Evolutionary conservation across 495 filamentous ascomycete species (phyloP).

Genomic region (Pseudomonodictys pantanalensis): DNA sequence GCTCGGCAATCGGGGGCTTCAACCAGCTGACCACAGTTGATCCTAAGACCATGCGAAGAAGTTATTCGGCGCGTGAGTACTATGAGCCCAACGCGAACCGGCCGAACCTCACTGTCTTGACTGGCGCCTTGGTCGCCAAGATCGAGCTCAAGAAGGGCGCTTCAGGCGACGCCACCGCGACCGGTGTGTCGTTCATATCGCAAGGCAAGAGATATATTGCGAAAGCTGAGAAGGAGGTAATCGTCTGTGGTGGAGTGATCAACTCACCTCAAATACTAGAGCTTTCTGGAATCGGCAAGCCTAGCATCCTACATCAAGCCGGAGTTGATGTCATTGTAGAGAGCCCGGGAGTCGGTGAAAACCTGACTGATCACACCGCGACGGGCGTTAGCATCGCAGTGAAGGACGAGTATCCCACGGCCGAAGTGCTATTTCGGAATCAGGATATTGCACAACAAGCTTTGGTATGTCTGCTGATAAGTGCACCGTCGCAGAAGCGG

Average conservation of each 20-base stretch:
- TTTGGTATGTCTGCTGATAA: too few relatives aligned
- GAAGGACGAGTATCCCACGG: slow-evolving; percentile 28
- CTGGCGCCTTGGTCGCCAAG: slow-evolving; percentile 48
- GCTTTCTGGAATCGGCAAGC: slow-evolving; percentile 29
- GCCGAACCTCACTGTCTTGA: slow-evolving; percentile 48
- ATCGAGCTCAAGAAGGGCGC: slow-evolving; percentile 44
- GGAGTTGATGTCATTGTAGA: slow-evolving; percentile 24
- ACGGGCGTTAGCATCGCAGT: slow-evolving; percentile 17
- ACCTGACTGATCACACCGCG: slow-evolving; percentile 29
- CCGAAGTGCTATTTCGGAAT: slow-evolving; percentile 20
- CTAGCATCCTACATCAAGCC: slow-evolving; percentile 3
- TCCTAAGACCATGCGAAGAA: slow-evolving; percentile 34
- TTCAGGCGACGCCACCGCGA: slow-evolving; percentile 25
- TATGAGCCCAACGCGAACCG: slow-evolving; percentile 32
- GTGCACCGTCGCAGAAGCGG: too few relatives aligned
- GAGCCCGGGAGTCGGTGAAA: slow-evolving; percentile 27
- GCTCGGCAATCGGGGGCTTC: slow-evolving; percentile 46
- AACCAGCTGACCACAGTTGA: slow-evolving; percentile 47
- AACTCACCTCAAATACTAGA: slow-evolving; percentile 30
- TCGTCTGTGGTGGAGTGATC: slow-evolving; percentile 28
- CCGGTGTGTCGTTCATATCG: slow-evolving; percentile 24
- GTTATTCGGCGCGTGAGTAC: slow-evolving; percentile 26
- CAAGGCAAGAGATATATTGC: slow-evolving; percentile 23
- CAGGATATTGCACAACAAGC: slow-evolving; percentile 21
- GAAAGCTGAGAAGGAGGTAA: slow-evolving; percentile 25